Percentiles rank a stretch among this genome's conserved stretches.
phyloP scores from a whole-genome alignment of 768 basidiomycete genomes.

The Termitomyces heimii region DNA sequence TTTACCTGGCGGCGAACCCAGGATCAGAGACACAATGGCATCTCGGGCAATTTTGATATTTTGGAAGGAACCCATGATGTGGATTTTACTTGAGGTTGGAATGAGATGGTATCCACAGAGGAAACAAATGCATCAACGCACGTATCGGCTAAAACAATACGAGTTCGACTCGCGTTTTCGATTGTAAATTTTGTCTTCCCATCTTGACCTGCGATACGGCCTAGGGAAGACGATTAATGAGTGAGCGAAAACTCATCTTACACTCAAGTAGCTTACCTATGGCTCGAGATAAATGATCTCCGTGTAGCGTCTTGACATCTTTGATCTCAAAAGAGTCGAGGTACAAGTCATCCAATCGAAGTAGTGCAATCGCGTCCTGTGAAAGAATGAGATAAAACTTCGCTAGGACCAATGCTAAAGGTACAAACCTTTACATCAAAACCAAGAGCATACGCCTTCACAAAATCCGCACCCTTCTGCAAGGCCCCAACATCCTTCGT shows the following conservation, averaged over 20 bases:
- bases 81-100: conserved; percentile 73
- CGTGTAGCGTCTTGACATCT: conserved; percentile 96
- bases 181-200: conserved; percentile 99
- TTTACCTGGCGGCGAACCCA: conserved; percentile 93
- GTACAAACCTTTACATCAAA: conserved; percentile 86
- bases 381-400: background rate
- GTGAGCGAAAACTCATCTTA: background rate
- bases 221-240: conserved; percentile 29
- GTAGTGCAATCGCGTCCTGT: conserved; percentile 91
- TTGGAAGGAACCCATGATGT: conserved; percentile 97
- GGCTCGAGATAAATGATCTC: conserved; percentile 96
- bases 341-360: conserved; percentile 94
- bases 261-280: conserved; percentile 54
- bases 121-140: conserved; percentile 32
- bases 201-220: conserved; percentile 97
- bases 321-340: conserved; percentile 99
- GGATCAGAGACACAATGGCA: conserved; percentile 90
- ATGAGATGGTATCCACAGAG: background rate
- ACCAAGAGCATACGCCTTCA: conserved; percentile 90
- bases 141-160: conserved; percentile 99
- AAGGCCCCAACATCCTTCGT: conserved; percentile 90
- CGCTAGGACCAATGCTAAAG: background rate
- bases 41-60: conserved; percentile 98
- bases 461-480: conserved; percentile 96
- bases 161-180: conserved; percentile 92